phyloP scores from a whole-genome alignment of 768 basidiomycete genomes.

The Hericium erinaceus region DNA sequence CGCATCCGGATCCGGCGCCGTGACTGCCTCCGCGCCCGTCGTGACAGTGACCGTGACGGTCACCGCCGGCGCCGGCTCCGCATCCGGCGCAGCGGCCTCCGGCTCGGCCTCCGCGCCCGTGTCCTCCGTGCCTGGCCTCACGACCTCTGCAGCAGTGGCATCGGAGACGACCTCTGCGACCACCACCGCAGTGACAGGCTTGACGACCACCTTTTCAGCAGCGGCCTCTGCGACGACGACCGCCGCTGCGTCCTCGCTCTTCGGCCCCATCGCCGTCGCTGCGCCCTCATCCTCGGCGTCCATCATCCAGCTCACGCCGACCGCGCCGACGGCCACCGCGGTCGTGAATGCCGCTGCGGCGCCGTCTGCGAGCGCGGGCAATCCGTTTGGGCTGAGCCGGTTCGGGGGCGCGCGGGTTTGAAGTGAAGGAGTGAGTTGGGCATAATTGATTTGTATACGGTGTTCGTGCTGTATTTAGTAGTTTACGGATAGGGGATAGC shows the following conservation, averaged over 20 bases:
- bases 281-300: not conserved
- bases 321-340: no score
- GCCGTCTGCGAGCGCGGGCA: no score
- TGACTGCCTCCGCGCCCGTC: not conserved
- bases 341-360: no score
- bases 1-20: not conserved
- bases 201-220: not conserved
- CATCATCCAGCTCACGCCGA: no score
- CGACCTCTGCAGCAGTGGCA: slow-evolving; percentile 25
- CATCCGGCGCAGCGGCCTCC: not conserved
- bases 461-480: no score
- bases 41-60: not conserved
- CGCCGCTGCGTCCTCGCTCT: not conserved
- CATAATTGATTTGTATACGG: no score
- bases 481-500: no score
- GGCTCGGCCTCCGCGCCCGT: not conserved
- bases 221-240: not conserved
- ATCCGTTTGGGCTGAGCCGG: no score
- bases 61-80: not conserved
- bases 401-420: no score
- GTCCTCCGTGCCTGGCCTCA: slow-evolving; percentile 18
- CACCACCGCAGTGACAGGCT: not conserved
- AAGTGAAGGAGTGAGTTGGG: no score
- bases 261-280: not conserved
- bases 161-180: not conserved